These are phyloP conservation scores for Fraxinus sp. DNA, from an alignment of 305 asterid species.

Conservation along the genomic window DNA sequence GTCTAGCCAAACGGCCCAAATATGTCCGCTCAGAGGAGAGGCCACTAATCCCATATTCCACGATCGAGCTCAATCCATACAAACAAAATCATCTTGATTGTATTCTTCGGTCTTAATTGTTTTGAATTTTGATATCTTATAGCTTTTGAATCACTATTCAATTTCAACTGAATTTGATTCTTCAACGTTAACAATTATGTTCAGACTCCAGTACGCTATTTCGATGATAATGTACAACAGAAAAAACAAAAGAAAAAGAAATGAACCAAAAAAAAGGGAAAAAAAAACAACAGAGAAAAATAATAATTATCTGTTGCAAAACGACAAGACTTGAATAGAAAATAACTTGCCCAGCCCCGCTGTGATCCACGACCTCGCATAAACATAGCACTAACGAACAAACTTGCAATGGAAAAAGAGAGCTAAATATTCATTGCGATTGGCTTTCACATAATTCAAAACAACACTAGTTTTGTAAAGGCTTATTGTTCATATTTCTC, in stretches of 20 bases:
- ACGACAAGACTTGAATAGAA: background rate
- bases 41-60: background rate
- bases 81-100: background rate
- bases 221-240: background rate
- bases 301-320: background rate
- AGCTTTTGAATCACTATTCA: background rate
- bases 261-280: background rate
- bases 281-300: background rate
- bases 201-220: background rate
- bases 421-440: background rate
- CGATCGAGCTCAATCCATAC: background rate
- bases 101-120: background rate
- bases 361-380: background rate
- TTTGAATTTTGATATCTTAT: background rate
- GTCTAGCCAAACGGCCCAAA: background rate
- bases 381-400: background rate
- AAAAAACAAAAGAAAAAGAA: background rate
- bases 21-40: background rate
- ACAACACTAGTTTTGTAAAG: background rate
- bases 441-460: background rate
- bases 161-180: background rate
- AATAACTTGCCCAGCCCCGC: background rate
- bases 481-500: background rate
- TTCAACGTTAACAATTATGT: background rate
- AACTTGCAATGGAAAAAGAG: background rate